These are phyloP conservation scores for Metrosideros polymorpha DNA, from an alignment of 441 rosid genomes.

Conservation along the genomic window DNA sequence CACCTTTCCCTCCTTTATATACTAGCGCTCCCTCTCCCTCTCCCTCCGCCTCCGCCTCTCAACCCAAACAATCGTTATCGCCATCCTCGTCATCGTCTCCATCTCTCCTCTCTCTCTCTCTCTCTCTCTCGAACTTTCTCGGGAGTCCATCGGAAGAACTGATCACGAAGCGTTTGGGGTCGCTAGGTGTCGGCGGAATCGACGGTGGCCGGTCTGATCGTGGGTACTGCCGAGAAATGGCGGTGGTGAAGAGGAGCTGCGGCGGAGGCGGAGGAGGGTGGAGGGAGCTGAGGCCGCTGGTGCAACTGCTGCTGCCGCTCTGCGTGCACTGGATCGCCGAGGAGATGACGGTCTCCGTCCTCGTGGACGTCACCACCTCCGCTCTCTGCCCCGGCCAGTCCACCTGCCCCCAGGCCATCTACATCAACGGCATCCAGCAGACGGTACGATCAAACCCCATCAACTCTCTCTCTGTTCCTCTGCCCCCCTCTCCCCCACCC, in stretches of 20 bases:
- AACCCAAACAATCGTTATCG: not conserved
- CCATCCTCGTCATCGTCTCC: not conserved
- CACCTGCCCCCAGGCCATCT: constrained; percentile 43
- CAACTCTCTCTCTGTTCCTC: not conserved
- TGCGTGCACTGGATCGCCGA: constrained; percentile 47
- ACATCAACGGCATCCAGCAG: constrained; percentile 46
- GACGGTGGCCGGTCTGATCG: no score
- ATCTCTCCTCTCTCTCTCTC: not conserved
- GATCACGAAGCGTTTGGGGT: not conserved
- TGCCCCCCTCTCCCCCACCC: not conserved
- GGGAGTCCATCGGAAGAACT: not conserved
- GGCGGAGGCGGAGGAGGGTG: constrained; percentile 6
- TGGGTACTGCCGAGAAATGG: not conserved
- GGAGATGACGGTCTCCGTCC: constrained; percentile 58
- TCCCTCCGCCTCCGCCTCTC: not conserved
- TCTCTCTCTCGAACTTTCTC: not conserved
- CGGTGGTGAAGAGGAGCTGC: not conserved
- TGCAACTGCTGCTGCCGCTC: constrained; percentile 36
- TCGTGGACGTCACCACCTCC: constrained; percentile 38
- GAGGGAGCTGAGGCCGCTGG: constrained; percentile 30
- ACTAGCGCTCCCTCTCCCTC: not conserved
- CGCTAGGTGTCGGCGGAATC: not conserved
- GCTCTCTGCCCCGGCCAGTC: constrained; percentile 45
- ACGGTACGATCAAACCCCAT: constrained; percentile 16
- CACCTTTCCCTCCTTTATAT: not conserved